These are phyloP conservation scores for Monosporascus sp. DNA, from an alignment of 2,329 filamentous ascomycete genomes.

Conservation along the genomic window DNA sequence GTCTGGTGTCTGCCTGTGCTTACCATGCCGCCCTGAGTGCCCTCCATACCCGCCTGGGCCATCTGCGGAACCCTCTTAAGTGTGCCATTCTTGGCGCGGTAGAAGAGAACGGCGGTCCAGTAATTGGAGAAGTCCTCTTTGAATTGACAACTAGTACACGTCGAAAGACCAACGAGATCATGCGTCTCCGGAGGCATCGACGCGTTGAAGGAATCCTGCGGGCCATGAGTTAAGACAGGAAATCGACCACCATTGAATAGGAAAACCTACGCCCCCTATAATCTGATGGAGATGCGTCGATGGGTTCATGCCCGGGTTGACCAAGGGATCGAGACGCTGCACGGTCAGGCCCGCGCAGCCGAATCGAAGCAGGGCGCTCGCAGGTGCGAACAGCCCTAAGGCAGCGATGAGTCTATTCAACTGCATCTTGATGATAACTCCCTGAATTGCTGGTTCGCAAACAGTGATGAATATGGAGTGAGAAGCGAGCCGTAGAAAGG, in stretches of 20 bases:
- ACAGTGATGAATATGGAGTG: not conserved
- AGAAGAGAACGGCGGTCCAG: conserved; percentile 29
- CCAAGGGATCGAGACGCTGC: conserved; percentile 30
- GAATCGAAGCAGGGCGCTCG: conserved; percentile 25
- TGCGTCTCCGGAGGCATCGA: conserved; percentile 32
- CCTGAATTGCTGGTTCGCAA: not conserved
- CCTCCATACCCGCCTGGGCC: conserved; percentile 52
- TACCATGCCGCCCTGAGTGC: conserved; percentile 33
- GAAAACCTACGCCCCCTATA: conserved; percentile 38
- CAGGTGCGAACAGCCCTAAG: conserved; percentile 23
- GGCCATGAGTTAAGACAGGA: conserved; percentile 2
- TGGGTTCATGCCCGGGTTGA: conserved; percentile 40
- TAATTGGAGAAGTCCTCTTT: conserved; percentile 29
- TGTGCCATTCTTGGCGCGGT: conserved; percentile 26
- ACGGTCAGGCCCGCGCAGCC: conserved; percentile 51
- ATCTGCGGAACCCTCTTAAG: conserved; percentile 32
- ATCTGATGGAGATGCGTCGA: conserved; percentile 54
- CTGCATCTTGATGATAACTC: conserved; percentile 18
- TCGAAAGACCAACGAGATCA: conserved; percentile 30
- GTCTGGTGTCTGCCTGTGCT: not conserved
- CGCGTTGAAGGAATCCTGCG: conserved; percentile 38
- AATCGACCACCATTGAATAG: not conserved
- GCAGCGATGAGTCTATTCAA: conserved; percentile 15
- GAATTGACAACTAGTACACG: conserved; percentile 36
- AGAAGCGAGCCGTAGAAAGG: conserved; percentile 1